These are phyloP conservation scores for Jaapia argillacea DNA, from an alignment of 768 basidiomycete species.

Conservation along the genomic window DNA sequence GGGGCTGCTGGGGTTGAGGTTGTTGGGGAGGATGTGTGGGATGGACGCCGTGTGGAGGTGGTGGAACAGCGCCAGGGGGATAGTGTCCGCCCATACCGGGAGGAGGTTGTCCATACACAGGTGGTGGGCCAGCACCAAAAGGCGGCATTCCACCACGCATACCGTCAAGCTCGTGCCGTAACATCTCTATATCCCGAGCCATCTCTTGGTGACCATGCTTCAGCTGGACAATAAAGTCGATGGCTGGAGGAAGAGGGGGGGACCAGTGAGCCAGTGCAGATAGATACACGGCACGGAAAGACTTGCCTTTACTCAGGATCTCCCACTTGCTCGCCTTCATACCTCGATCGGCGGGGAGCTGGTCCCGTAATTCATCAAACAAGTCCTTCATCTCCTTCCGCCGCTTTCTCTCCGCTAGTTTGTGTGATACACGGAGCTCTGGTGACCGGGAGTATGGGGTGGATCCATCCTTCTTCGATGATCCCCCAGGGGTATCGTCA, in stretches of 20 bases:
- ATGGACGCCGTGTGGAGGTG: constrained; percentile 20
- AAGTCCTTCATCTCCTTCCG: constrained; percentile 99
- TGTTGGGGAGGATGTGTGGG: constrained; percentile 22
- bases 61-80: constrained; percentile 13
- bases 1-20: constrained; percentile 23
- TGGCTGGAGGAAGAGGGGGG: constrained; percentile 38
- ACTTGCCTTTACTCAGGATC: constrained; percentile 87
- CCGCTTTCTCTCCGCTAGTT: constrained; percentile 92
- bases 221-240: constrained; percentile 76
- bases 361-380: constrained; percentile 92
- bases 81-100: constrained; percentile 17
- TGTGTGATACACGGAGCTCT: constrained; percentile 91
- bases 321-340: constrained; percentile 99
- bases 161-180: constrained; percentile 64
- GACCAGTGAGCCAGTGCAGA: not conserved
- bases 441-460: constrained; percentile 95
- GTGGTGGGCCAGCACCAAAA: constrained; percentile 38
- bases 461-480: constrained; percentile 19
- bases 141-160: constrained; percentile 45
- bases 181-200: constrained; percentile 67
- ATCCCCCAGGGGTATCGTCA: constrained; percentile 4
- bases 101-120: constrained; percentile 39
- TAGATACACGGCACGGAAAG: not conserved
- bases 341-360: constrained; percentile 83
- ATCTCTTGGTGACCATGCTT: constrained; percentile 73